phyloP scores from a whole-genome alignment of 352 stramenopile species.

The Phytophthora litchii region DNA sequence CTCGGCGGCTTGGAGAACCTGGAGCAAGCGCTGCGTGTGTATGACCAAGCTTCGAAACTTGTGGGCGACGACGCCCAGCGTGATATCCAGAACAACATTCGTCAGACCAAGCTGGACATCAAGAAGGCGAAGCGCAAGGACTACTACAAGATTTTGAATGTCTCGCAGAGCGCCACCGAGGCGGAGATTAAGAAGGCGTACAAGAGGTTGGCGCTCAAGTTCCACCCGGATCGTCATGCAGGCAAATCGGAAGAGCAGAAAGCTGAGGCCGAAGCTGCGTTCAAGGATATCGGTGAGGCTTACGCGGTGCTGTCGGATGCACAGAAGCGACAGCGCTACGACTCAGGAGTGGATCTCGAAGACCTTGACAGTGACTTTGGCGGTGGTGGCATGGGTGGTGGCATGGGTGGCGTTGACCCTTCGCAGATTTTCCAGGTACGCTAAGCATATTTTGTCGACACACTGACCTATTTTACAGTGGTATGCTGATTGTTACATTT shows the following conservation, averaged over 20 bases:
- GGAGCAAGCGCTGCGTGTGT: conserved; percentile 90
- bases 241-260: conserved; percentile 91
- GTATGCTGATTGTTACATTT: conserved; percentile 6
- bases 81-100: conserved; percentile 85
- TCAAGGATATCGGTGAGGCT: conserved; percentile 97
- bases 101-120: conserved; percentile 90
- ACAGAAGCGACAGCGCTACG: conserved; percentile 94
- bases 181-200: conserved; percentile 99
- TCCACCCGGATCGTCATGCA: conserved; percentile 95
- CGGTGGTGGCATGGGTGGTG: conserved; percentile 74
- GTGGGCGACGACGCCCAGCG: conserved; percentile 79
- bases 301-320: conserved; percentile 96
- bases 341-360: conserved; percentile 94
- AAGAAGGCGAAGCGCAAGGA: conserved; percentile 97
- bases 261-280: conserved; percentile 90
- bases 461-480: background rate
- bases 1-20: conserved; percentile 88
- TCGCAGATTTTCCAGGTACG: conserved; percentile 87
- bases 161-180: conserved; percentile 78
- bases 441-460: background rate
- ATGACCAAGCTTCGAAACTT: conserved; percentile 90
- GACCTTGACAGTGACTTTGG: conserved; percentile 92
- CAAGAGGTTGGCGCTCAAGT: conserved; percentile 93
- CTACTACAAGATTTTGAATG: conserved; percentile 95
- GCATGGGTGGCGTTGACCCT: conserved; percentile 81